Conservation (phyloP, 2,329 filamentous ascomycete genomes). For the Trichoderma atroviride region DNA sequence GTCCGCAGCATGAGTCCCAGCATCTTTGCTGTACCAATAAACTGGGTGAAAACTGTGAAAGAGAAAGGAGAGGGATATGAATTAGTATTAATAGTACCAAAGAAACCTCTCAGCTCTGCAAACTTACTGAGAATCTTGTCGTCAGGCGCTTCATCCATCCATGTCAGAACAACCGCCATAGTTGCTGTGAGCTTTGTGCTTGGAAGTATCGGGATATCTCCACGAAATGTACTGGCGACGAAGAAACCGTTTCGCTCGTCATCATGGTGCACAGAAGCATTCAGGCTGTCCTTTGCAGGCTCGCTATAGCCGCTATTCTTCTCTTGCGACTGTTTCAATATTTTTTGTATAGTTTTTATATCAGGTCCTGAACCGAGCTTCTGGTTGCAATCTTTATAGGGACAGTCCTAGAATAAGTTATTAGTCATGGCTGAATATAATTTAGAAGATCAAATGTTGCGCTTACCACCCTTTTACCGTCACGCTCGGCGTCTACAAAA, state of each 20-base stretch:
- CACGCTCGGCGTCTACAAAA: not conserved
- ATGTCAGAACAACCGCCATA: constrained; percentile 39
- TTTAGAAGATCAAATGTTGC: not conserved
- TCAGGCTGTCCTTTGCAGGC: constrained; percentile 34
- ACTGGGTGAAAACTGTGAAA: constrained; percentile 12
- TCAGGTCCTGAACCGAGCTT: constrained; percentile 8
- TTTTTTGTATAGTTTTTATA: not conserved
- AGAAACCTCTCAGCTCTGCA: rapidly evolving
- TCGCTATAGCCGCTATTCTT: constrained; percentile 23
- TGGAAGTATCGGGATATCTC: constrained; percentile 25
- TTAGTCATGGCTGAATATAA: not conserved
- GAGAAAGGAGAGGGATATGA: not conserved
- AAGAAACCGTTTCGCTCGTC: constrained; percentile 8
- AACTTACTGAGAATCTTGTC: constrained; percentile 47
- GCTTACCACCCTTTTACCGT: not conserved
- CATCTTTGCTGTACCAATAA: not conserved
- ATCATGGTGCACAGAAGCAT: constrained; percentile 16
- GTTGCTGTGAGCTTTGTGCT: constrained; percentile 41
- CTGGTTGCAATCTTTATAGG: rapidly evolving
- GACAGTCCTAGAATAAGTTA: not conserved
- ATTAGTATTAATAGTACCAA: too few species aligned
- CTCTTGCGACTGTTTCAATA: rapidly evolving
- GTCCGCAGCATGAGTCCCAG: constrained; percentile 9
- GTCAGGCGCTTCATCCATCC: constrained; percentile 36
- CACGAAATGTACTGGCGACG: not conserved